Conservation (phyloP, 129 eudicot species). For the Apium graveolens region DNA sequence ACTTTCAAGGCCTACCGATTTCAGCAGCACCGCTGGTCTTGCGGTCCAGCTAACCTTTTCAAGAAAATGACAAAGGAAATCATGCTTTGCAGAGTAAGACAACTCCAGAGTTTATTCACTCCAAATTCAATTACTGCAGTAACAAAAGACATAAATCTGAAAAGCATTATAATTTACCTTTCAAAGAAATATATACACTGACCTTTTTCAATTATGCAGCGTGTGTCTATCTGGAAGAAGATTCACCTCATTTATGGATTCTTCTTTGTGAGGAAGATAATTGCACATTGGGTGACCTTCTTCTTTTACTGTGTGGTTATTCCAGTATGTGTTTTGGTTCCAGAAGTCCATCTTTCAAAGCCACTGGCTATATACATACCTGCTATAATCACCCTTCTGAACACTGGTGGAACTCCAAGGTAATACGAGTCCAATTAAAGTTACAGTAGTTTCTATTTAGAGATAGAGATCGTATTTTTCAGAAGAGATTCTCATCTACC, state of each 20-base stretch:
- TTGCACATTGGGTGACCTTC: slow-evolving; percentile 85
- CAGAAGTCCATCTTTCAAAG: slow-evolving; percentile 71
- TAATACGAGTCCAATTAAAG: slow-evolving; percentile 15
- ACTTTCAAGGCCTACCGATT: slow-evolving; percentile 33
- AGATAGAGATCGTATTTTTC: neutral
- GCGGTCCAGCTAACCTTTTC: slow-evolving; percentile 41
- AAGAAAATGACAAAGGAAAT: slow-evolving; percentile 35
- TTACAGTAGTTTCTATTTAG: neutral
- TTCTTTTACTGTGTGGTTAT: slow-evolving; percentile 73
- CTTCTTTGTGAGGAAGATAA: slow-evolving; percentile 81
- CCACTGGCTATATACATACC: slow-evolving; percentile 63
- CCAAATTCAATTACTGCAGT: neutral
- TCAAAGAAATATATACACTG: neutral
- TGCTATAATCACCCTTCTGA: slow-evolving; percentile 61
- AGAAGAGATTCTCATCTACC: neutral
- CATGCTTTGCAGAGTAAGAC: slow-evolving; percentile 4
- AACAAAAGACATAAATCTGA: neutral
- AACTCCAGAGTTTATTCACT: neutral
- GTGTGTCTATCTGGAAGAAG: slow-evolving; percentile 70
- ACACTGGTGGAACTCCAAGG: slow-evolving; percentile 63
- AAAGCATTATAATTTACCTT: neutral
- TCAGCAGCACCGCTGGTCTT: slow-evolving; percentile 48
- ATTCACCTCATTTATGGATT: slow-evolving; percentile 65
- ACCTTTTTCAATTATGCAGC: slow-evolving; percentile 36
- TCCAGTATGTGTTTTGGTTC: slow-evolving; percentile 65